Evolutionary conservation across 2,329 filamentous ascomycete species (phyloP).

Genomic region (Epichloe coenophiala): DNA sequence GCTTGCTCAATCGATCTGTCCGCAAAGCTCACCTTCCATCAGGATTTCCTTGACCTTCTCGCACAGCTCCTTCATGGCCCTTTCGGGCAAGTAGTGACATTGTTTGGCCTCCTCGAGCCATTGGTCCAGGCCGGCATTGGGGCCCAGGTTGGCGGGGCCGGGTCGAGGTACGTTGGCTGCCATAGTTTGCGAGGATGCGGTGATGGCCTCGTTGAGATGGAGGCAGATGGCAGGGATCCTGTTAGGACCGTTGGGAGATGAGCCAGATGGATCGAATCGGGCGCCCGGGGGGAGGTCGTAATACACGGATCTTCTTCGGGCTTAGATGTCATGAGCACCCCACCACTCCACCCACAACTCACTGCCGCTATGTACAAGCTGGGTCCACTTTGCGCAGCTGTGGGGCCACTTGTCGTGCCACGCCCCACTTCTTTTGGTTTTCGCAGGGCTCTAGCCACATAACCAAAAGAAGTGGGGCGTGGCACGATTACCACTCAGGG

Average conservation of each 20-base stretch:
- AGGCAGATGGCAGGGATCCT: conserved; percentile 8
- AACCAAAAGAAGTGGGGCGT: no score
- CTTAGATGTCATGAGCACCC: conserved; percentile 3
- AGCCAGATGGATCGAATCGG: neutral
- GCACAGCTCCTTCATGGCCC: conserved; percentile 96
- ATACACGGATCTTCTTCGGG: conserved; percentile 16
- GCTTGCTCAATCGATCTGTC: no score
- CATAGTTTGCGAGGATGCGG: conserved; percentile 19
- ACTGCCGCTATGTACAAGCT: no score
- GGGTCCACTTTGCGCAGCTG: neutral
- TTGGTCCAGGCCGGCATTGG: conserved; percentile 80
- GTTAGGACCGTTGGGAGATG: conserved; percentile 2
- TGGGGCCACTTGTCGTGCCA: no score
- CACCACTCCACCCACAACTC: no score
- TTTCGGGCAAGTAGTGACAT: conserved; percentile 91
- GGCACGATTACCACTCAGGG: no score
- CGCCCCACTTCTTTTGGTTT: no score
- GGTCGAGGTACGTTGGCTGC: conserved; percentile 60
- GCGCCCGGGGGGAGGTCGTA: neutral
- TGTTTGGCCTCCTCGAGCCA: conserved; percentile 95
- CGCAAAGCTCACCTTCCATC: conserved; percentile 65
- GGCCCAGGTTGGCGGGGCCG: conserved; percentile 72
- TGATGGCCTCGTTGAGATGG: conserved; percentile 10
- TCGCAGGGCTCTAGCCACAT: no score
- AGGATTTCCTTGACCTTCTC: conserved; percentile 98